These are phyloP conservation scores for Cyclotella atomus DNA, from an alignment of 108 stramenopile genomes.

Conservation along the genomic window DNA sequence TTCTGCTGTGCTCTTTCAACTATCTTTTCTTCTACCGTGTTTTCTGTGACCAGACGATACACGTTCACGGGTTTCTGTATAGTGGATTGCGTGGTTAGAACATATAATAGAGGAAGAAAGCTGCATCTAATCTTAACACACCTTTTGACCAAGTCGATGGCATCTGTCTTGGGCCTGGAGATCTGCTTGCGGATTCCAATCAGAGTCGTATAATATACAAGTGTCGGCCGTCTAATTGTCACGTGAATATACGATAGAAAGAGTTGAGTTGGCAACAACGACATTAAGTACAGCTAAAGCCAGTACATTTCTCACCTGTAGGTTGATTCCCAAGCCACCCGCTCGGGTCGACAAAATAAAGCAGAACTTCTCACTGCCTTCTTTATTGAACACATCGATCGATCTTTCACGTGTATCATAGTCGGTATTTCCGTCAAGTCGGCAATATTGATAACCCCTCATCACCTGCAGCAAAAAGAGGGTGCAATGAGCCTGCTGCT, in stretches of 20 bases:
- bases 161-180: slow-evolving; percentile 97
- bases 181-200: slow-evolving; percentile 99
- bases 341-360: slow-evolving; percentile 95
- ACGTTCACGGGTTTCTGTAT: slow-evolving; percentile 95
- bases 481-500: neutral
- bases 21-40: slow-evolving; percentile 99
- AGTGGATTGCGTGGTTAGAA: no score
- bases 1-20: slow-evolving; percentile 99
- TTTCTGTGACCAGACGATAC: slow-evolving; percentile 96
- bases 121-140: no score
- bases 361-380: slow-evolving; percentile 86
- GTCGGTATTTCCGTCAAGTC: slow-evolving; percentile 97
- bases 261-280: no score
- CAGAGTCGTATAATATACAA: slow-evolving; percentile 90
- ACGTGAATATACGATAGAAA: neutral
- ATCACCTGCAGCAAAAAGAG: slow-evolving; percentile 27
- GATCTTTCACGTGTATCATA: slow-evolving; percentile 93
- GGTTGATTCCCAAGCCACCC: slow-evolving; percentile 94
- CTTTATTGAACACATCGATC: slow-evolving; percentile 93
- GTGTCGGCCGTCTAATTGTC: slow-evolving; percentile 83
- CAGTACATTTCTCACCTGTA: slow-evolving; percentile 37
- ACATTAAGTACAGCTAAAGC: no score
- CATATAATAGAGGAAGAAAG: no score
- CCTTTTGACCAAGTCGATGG: slow-evolving; percentile 96
- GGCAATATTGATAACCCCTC: slow-evolving; percentile 89